phyloP scores from a whole-genome alignment of 169 alveolate genomes.

The Eimeria acervulina region DNA sequence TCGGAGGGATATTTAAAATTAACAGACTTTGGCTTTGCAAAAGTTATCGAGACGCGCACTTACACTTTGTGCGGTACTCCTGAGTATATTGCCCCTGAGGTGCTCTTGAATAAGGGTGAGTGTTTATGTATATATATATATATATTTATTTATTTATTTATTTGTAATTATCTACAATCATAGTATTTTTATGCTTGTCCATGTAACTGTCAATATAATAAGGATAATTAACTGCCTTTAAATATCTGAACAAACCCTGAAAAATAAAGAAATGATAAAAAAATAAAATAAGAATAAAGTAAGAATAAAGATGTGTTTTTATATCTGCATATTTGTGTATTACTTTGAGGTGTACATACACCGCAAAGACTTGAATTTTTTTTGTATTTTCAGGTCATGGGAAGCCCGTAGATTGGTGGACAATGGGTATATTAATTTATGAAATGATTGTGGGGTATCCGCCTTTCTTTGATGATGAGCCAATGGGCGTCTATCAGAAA shows the following conservation, averaged over 20 bases:
- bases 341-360: background rate
- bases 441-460: slow-evolving; percentile 93
- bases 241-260: no score
- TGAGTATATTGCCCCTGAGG: slow-evolving; percentile 99
- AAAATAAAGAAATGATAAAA: no score
- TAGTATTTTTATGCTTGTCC: no score
- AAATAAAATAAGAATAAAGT: no score
- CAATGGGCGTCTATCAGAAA: slow-evolving; percentile 98
- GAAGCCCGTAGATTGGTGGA: slow-evolving; percentile 99
- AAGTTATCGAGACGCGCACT: slow-evolving; percentile 97
- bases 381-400: slow-evolving; percentile 91
- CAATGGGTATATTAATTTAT: slow-evolving; percentile 89
- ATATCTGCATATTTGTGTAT: background rate
- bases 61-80: slow-evolving; percentile 99
- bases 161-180: no score
- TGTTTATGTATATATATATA: background rate
- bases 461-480: slow-evolving; percentile 98
- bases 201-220: no score
- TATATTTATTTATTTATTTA: background rate
- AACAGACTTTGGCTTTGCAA: slow-evolving; percentile 99
- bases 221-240: background rate
- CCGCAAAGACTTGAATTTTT: background rate
- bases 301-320: no score
- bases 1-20: slow-evolving; percentile 98
- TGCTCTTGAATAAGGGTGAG: slow-evolving; percentile 95